Percentiles rank a stretch among this genome's conserved stretches.
Conservation (phyloP, 495 filamentous ascomycete genomes). For the Usnea hakonensis region DNA sequence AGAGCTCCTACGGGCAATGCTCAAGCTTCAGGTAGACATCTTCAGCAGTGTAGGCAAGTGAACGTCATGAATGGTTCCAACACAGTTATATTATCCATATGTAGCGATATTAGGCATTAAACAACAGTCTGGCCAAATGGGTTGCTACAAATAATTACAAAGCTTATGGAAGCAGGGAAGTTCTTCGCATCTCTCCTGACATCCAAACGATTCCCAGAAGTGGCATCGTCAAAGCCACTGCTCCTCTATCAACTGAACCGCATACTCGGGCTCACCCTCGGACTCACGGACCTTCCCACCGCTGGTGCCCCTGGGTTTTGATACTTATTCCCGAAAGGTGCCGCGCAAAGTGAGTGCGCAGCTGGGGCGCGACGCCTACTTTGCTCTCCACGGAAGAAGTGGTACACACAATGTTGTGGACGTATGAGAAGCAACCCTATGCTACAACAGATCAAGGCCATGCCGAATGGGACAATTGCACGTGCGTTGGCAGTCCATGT, state of each 20-base stretch:
- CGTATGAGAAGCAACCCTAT: conserved; percentile 37
- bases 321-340: conserved; percentile 12
- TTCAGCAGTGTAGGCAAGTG: too few species aligned
- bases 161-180: conserved; percentile 20
- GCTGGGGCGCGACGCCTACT: conserved; percentile 20
- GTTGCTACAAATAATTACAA: conserved; percentile 19
- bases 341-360: conserved; percentile 15
- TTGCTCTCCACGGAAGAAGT: conserved; percentile 20
- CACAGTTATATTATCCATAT: too few species aligned
- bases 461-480: conserved; percentile 35
- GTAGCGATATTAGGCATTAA: neutral
- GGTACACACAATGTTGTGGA: conserved; percentile 30
- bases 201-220: conserved; percentile 18
- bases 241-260: conserved; percentile 14
- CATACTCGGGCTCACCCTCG: conserved; percentile 20
- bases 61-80: too few species aligned
- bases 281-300: conserved; percentile 15
- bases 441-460: conserved; percentile 42
- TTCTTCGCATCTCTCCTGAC: conserved; percentile 22
- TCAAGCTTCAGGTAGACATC: too few species aligned
- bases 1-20: neutral
- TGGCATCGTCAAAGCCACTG: conserved; percentile 11
- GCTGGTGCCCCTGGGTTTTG: conserved; percentile 16
- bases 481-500: too few species aligned
- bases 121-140: conserved; percentile 13